Conservation (phyloP, 2,329 filamentous ascomycete genomes). For the Stylonectria norvegica region DNA sequence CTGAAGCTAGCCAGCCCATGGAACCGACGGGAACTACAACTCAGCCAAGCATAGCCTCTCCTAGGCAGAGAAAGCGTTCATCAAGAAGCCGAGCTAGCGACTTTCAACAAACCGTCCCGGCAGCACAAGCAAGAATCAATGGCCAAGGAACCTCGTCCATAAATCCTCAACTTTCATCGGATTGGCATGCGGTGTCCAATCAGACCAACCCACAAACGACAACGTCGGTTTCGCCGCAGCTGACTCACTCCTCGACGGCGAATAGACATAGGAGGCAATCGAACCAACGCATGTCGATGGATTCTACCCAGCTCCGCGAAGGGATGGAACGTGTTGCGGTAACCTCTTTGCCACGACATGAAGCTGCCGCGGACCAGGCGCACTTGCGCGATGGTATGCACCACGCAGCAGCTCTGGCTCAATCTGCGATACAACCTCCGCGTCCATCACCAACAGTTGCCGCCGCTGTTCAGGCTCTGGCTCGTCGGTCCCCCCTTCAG, state of each 20-base stretch:
- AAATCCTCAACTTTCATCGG: slow-evolving; percentile 13
- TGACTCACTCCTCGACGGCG: slow-evolving; percentile 7
- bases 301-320: slow-evolving; percentile 9
- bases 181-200: slow-evolving; percentile 12
- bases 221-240: slow-evolving; percentile 15
- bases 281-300: slow-evolving; percentile 8
- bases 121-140: slow-evolving; percentile 9
- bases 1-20: slow-evolving; percentile 13
- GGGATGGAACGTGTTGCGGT: slow-evolving; percentile 3
- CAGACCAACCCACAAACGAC: slow-evolving; percentile 5
- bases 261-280: slow-evolving; percentile 6
- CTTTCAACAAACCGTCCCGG: slow-evolving; percentile 17
- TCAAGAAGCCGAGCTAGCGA: slow-evolving; percentile 4
- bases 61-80: slow-evolving; percentile 15
- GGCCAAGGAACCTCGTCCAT: slow-evolving; percentile 3
- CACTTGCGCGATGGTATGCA: slow-evolving; percentile 10
- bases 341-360: neutral
- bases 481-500: slow-evolving; percentile 32
- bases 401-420: slow-evolving; percentile 6
- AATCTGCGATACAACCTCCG: slow-evolving; percentile 22
- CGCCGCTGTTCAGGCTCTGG: slow-evolving; percentile 30
- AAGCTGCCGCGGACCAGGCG: neutral
- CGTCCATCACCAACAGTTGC: slow-evolving; percentile 26
- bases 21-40: slow-evolving; percentile 4
- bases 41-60: slow-evolving; percentile 7